Evolutionary conservation across 2,329 filamentous ascomycete species (phyloP).

Genomic region (Aspergillus pseudoviridinutans): DNA sequence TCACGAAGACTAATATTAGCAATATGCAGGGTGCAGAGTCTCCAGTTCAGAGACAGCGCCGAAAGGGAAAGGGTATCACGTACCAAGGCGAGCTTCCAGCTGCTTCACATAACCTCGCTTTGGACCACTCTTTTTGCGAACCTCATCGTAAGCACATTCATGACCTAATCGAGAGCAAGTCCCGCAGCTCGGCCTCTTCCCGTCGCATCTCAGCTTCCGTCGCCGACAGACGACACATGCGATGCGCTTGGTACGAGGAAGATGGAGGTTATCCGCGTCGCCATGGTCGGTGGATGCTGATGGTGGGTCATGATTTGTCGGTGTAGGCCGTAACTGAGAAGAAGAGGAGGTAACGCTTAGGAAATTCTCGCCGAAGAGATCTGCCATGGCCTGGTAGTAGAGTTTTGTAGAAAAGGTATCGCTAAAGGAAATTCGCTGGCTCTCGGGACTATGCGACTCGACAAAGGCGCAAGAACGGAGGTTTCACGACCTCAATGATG

Average conservation of each 20-base stretch:
- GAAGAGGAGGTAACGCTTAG: conserved; percentile 36
- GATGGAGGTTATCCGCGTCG: conserved; percentile 51
- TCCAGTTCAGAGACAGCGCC: conserved; percentile 2
- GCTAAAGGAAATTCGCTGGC: neutral
- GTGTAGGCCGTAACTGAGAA: conserved; percentile 16
- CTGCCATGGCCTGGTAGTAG: conserved; percentile 30
- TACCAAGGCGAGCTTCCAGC: conserved; percentile 86
- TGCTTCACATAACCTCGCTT: conserved; percentile 94
- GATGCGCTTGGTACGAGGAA: conserved; percentile 83
- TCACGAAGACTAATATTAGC: conserved; percentile 15
- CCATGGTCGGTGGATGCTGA: conserved; percentile 32
- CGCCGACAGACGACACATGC: conserved; percentile 93
- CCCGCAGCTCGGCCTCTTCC: conserved; percentile 75
- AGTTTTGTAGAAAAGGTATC: neutral
- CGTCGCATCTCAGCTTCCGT: conserved; percentile 88
- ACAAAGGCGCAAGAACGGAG: conserved; percentile 2
- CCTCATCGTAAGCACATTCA: conserved; percentile 85
- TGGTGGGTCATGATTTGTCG: conserved; percentile 14
- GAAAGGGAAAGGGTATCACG: conserved; percentile 19
- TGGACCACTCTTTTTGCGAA: conserved; percentile 88
- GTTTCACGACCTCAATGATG: conserved; percentile 10
- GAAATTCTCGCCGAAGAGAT: conserved; percentile 57
- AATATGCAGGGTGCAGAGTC: neutral
- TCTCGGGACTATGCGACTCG: neutral
- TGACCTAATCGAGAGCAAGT: conserved; percentile 85